Conservation (phyloP, 768 basidiomycete genomes). For the Exidia glandulosa region DNA sequence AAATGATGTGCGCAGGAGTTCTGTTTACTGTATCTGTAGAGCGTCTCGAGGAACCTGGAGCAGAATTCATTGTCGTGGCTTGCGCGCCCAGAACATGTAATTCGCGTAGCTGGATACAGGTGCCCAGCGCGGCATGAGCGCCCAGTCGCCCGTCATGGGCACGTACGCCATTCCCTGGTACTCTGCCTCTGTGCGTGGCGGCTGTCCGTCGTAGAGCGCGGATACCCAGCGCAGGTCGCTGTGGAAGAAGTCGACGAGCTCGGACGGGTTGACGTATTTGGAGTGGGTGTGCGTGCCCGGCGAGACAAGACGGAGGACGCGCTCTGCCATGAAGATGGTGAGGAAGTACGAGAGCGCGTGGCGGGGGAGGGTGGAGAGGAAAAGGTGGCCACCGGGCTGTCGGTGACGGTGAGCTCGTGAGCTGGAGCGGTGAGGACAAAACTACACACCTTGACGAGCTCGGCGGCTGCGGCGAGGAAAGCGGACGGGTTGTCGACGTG, state of each 20-base stretch:
- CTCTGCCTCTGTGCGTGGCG: constrained; percentile 61
- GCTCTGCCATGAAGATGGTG: constrained; percentile 71
- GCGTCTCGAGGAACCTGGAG: background rate
- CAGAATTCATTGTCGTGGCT: constrained; percentile 27
- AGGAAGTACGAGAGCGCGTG: constrained; percentile 62
- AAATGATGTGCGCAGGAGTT: background rate
- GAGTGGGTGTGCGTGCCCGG: constrained; percentile 85
- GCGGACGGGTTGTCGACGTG: constrained; percentile 87
- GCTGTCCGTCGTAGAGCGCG: constrained; percentile 34
- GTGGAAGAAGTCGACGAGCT: constrained; percentile 76
- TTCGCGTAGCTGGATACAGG: constrained; percentile 46
- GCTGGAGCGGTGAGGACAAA: background rate
- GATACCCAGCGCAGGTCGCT: constrained; percentile 51
- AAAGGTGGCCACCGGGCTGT: constrained; percentile 91
- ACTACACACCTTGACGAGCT: constrained; percentile 69
- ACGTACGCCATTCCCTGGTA: constrained; percentile 69
- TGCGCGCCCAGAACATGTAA: constrained; percentile 83
- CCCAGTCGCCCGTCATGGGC: constrained; percentile 60
- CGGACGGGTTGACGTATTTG: constrained; percentile 81
- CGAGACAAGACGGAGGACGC: constrained; percentile 66
- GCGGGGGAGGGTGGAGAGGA: constrained; percentile 91
- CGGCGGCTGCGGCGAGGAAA: constrained; percentile 73
- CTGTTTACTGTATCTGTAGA: background rate
- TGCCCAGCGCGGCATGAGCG: constrained; percentile 44
- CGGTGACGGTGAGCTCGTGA: background rate